A percentile compares a stretch with the other conserved stretches of the same genome.
Conservation (phyloP, 805 yeast genomes). For the Saturnispora gosingensis region DNA sequence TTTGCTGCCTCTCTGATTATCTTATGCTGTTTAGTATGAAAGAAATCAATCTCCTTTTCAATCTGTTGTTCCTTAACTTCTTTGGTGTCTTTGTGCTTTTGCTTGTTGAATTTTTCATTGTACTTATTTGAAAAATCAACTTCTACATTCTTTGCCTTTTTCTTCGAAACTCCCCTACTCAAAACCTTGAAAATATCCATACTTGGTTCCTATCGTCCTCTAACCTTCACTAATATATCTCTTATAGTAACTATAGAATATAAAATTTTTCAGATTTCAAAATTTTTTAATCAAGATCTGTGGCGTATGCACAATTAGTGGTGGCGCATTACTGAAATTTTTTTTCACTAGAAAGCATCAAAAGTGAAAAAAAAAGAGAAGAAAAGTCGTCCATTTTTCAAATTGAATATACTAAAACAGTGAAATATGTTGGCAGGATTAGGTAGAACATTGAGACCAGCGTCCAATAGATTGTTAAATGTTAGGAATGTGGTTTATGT, state of each 20-base stretch:
- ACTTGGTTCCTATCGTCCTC: not conserved
- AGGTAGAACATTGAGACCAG: not conserved
- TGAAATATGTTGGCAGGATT: not conserved
- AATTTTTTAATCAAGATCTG: not conserved
- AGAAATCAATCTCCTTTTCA: slow-evolving; percentile 75
- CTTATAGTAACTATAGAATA: not conserved
- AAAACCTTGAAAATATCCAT: slow-evolving; percentile 90
- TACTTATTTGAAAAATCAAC: slow-evolving; percentile 33
- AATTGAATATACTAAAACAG: not conserved
- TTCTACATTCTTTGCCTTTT: slow-evolving; percentile 40
- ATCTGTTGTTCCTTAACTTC: slow-evolving; percentile 32
- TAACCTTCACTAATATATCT: not conserved
- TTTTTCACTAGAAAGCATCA: not conserved
- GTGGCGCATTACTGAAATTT: not conserved
- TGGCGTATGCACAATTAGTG: not conserved
- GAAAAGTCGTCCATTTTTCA: not conserved
- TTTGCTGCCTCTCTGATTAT: slow-evolving; percentile 15
- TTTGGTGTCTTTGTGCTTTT: slow-evolving; percentile 31
- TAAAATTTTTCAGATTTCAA: slow-evolving; percentile 5
- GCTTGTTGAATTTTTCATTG: slow-evolving; percentile 21
- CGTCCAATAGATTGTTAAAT: not conserved
- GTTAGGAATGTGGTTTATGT: slow-evolving; percentile 31
- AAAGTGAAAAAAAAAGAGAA: not conserved
- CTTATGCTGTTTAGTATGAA: slow-evolving; percentile 44
- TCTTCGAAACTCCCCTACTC: slow-evolving; percentile 76